phyloP scores from a whole-genome alignment of 1,284 basidiomycete genomes.

The Apiotrichum laibachii region DNA sequence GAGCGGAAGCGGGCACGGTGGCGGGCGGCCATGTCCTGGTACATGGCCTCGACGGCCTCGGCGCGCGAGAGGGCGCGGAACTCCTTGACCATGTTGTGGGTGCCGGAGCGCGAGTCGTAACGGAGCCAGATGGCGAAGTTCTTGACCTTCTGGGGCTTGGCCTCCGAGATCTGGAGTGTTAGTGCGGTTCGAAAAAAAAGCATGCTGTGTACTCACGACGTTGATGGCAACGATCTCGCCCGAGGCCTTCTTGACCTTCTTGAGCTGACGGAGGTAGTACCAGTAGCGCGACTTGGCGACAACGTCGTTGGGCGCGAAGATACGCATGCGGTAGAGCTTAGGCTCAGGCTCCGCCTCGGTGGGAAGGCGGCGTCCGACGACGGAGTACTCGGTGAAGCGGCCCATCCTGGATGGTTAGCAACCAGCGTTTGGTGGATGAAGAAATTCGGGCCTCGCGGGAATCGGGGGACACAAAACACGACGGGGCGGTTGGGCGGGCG shows the following conservation, averaged over 20 bases:
- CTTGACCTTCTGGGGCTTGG: conserved; percentile 96
- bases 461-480: not conserved
- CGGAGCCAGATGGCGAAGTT: conserved; percentile 99
- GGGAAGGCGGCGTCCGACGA: conserved; percentile 95
- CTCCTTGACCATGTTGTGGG: conserved; percentile 90
- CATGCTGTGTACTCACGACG: conserved; percentile 66
- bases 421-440: not conserved
- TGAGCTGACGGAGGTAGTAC: conserved; percentile 98
- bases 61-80: conserved; percentile 94
- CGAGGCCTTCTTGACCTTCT: conserved; percentile 99
- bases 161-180: conserved; percentile 78
- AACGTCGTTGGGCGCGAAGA: conserved; percentile 96
- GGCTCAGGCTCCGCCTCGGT: conserved; percentile 89
- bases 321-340: conserved; percentile 90
- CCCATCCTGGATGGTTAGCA: conserved; percentile 46
- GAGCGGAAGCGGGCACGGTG: conserved; percentile 99
- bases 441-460: not conserved
- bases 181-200: not conserved
- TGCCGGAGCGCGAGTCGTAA: conserved; percentile 96
- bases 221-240: conserved; percentile 99
- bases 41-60: conserved; percentile 93
- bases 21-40: conserved; percentile 99
- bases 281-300: conserved; percentile 99
- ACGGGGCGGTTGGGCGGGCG: too few species aligned
- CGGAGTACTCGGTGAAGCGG: conserved; percentile 79